Evolutionary conservation across 208 protist species (phyloP).

Genomic region (Acanthamoeba healyi): DNA sequence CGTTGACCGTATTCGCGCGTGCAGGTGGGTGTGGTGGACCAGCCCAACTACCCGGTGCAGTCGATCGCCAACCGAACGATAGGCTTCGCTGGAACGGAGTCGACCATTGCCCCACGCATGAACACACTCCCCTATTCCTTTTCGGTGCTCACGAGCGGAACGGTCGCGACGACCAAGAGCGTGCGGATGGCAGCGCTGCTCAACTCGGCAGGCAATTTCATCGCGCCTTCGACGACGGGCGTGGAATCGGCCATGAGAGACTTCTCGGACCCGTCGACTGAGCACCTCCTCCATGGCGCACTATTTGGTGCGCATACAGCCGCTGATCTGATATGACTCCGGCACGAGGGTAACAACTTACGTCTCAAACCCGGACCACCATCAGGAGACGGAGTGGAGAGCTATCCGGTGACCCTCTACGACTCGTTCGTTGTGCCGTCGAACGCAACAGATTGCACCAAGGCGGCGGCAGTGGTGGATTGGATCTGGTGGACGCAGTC

Average conservation of each 20-base stretch:
- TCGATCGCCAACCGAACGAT: neutral
- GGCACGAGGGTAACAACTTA: no score
- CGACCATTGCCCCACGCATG: neutral
- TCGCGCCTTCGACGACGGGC: neutral
- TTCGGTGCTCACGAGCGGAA: neutral
- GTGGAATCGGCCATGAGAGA: neutral
- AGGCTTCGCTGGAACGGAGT: neutral
- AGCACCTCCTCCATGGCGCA: neutral
- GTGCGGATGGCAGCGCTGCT: neutral
- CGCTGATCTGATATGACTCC: neutral
- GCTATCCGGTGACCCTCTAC: neutral
- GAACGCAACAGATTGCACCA: constrained; percentile 7
- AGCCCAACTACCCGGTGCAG: neutral
- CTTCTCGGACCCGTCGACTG: neutral
- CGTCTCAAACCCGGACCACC: neutral
- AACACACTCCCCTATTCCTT: neutral
- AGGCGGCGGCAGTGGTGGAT: constrained; percentile 6
- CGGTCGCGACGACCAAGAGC: neutral
- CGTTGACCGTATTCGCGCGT: neutral
- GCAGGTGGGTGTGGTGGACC: neutral
- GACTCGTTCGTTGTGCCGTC: neutral
- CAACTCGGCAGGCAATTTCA: constrained; percentile 1
- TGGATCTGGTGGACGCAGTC: constrained; percentile 67
- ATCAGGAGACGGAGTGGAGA: neutral
- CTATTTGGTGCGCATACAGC: neutral